Evolutionary conservation across 306 rosid genomes (phyloP).

Genomic region (Senna tora): DNA sequence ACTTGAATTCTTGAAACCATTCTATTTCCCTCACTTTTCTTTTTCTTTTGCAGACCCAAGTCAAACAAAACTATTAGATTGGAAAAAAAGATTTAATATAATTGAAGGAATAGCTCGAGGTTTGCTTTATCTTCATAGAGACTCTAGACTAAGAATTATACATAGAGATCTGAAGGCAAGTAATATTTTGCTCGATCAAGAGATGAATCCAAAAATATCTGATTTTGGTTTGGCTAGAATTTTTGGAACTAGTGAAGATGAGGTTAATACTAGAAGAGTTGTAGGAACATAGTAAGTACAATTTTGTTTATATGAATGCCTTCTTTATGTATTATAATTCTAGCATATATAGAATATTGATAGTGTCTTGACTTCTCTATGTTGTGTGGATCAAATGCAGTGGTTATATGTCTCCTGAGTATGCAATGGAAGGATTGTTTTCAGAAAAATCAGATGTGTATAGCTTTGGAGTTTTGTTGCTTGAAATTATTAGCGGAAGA

Average conservation of each 20-base stretch:
- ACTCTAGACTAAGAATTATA: constrained; percentile 45
- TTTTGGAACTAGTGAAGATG: constrained; percentile 33
- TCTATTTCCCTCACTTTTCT: not conserved
- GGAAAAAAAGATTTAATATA: constrained; percentile 42
- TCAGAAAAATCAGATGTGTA: constrained; percentile 43
- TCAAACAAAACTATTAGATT: constrained; percentile 32
- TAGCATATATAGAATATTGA: not conserved
- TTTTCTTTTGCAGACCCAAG: constrained; percentile 25
- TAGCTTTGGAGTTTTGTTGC: constrained; percentile 41
- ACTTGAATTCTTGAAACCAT: not conserved
- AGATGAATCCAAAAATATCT: constrained; percentile 46
- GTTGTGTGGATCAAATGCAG: not conserved
- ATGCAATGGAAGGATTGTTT: constrained; percentile 47
- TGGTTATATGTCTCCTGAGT: constrained; percentile 45
- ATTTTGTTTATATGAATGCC: too few species aligned
- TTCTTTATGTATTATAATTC: not conserved
- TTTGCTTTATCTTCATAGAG: constrained; percentile 42
- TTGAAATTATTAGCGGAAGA: constrained; percentile 45
- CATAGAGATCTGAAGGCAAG: constrained; percentile 47
- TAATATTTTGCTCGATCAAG: constrained; percentile 42
- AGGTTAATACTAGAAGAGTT: constrained; percentile 43
- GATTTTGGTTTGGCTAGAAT: constrained; percentile 47
- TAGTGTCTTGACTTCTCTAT: not conserved
- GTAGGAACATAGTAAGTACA: constrained; percentile 47
- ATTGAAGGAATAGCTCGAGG: constrained; percentile 44